Base-by-base conservation (phyloP, 192 early-diverging fungal species). In the Backusella westeae region DNA sequence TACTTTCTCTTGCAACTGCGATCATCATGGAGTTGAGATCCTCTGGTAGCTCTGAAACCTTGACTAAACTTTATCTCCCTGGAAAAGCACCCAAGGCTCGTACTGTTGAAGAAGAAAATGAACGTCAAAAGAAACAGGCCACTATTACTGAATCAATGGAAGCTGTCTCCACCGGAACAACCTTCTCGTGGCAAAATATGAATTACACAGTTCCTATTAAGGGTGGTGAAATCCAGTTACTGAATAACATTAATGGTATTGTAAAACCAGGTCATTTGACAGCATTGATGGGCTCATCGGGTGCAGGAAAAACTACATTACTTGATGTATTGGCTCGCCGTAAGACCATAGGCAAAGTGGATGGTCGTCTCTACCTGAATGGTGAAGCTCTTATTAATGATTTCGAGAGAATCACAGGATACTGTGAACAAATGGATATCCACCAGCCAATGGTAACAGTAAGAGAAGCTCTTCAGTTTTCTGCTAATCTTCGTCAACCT, bases 381-480 rank as follows among this genome's bases (percentile, higher is more conserved):
- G 85, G 86, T 46, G 83, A 84, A 65, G 77, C 81, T 23, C 77
- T 87, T 65, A 81, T 77, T 92, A 91, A 66, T 56, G 90, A 90
- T 78, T 92, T 93, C 84, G 87, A 89, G 70, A 87, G 91, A 67
- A 83, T 94, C 70, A 86, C 89, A 44, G 91, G 91, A 3, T 96
- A 95, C 79, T 92, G 91, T 80, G 95, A 96, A 80, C 95, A 96
- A 81, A 88, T 93, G 79, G 94, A 93, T 70, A 90, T 94, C 34
- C 94, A 93, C 73, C 88, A 91, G 74, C 90, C 91, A 12, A 78
- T 87, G 34, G 83, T 84, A 23, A 97, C 94, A 29, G 91, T 94
- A n/a, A 89, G 90, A 32, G 94, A 96, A 77, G 89, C 89, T 14
- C 86, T 95, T 32, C 89, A 79, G 73, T 94, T 93, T 77, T 90